These are phyloP conservation scores for Vaccinium myrtillus DNA, from an alignment of 148 eudicot genomes.

Conservation along the genomic window DNA sequence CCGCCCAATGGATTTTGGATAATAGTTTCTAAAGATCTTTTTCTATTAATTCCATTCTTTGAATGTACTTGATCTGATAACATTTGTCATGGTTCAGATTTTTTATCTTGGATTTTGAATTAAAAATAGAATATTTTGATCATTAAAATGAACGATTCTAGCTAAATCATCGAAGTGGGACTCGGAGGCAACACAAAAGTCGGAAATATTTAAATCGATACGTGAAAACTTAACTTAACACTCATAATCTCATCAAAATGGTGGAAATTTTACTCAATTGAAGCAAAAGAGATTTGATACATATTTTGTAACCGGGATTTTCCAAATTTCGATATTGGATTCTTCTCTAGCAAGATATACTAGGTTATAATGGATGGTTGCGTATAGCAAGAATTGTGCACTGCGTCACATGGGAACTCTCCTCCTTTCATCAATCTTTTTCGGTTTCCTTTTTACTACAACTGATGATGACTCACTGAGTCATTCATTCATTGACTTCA, in stretches of 20 bases:
- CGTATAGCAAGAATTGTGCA: not conserved
- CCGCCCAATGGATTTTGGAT: too few species aligned
- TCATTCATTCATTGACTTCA: not conserved
- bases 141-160: too few species aligned
- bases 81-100: not conserved
- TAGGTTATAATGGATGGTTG: too few species aligned
- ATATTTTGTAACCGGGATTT: not conserved
- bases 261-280: not conserved
- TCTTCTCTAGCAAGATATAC: too few species aligned
- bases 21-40: not conserved
- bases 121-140: not conserved
- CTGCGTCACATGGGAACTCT: not conserved
- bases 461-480: too few species aligned
- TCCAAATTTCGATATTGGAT: not conserved
- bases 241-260: not conserved
- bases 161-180: too few species aligned
- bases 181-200: too few species aligned
- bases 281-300: not conserved
- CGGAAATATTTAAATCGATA: too few species aligned
- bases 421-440: too few species aligned
- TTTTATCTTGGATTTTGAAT: not conserved
- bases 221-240: not conserved
- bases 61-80: not conserved
- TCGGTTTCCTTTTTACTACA: not conserved
- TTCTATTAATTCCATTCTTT: not conserved